These are phyloP conservation scores for Ustilago vetiveriae DNA, from an alignment of 1,284 basidiomycete genomes.

Conservation along the genomic window DNA sequence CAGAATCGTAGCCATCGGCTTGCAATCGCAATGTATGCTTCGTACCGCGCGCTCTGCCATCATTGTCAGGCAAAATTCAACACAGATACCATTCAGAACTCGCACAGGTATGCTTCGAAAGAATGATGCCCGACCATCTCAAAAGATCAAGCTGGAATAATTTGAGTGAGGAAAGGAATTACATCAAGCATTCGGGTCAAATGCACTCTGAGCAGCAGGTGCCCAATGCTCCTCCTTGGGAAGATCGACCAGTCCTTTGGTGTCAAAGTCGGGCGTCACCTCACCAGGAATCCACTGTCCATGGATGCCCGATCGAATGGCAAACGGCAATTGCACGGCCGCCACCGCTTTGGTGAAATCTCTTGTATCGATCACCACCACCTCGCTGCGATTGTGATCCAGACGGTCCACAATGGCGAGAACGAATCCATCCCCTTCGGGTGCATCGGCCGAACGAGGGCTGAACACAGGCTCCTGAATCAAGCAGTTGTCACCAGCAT, in stretches of 20 bases:
- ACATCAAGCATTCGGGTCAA: conserved; percentile 11
- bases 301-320: conserved; percentile 28
- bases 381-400: conserved; percentile 32
- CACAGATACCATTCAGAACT: no score
- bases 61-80: no score
- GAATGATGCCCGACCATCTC: no score
- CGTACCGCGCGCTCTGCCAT: no score
- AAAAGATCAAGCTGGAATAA: background rate
- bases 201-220: conserved; percentile 7
- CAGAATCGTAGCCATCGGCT: conserved; percentile 3
- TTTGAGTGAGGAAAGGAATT: no score
- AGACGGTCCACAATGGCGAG: conserved; percentile 40
- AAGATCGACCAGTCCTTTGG: conserved; percentile 18
- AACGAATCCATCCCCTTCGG: conserved; percentile 38
- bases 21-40: no score
- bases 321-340: conserved; percentile 21
- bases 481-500: conserved; percentile 33
- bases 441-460: conserved; percentile 27
- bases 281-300: conserved; percentile 30
- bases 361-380: conserved; percentile 35
- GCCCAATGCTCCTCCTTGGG: conserved; percentile 28
- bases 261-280: conserved; percentile 25
- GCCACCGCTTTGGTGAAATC: conserved; percentile 27
- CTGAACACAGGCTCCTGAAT: conserved; percentile 46
- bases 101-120: no score